Evolutionary conservation across 352 stramenopile genomes (phyloP), one percentile per base, ranked within the genome.

Genomic region (Globisporangium cederbergense): DNA sequence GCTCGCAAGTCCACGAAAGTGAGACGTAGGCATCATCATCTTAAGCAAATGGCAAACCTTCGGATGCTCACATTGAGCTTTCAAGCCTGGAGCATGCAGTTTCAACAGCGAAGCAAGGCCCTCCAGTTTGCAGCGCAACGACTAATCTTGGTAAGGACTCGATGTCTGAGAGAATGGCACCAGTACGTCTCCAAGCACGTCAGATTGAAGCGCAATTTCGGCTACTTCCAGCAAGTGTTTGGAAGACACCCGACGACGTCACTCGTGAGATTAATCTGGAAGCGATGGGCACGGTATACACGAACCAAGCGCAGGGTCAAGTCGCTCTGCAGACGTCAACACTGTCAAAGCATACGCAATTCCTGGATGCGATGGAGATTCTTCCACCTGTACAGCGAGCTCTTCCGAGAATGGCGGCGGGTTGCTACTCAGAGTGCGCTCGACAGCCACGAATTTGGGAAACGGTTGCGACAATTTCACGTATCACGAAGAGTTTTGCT

Each of bases 201-300:
- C n/a, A 68, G 52, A 25, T 49, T 75, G 10, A 64, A 62, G 38
- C 66, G 59, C 47, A 86, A 86, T 38, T 53, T 83, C 3, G 16
- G 13, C 1, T 73, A 83, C 46, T 88, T 81, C 25, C 64, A 60
- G 4, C 68, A 72, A 43, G 54, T 84, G 0, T 78, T 73, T 47
- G 77, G 77, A 8, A 56, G 50, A 7, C 67, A 83, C 49, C 64
- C 77, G 28, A 42, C 47, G 2, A 75, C 66, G 7, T 85, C 72
- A 1, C 56, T 66, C 2, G 34, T 83, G 1, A 53, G 22, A 0
- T 60, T 72, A 61, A 3, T 43, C 6, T 88, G 76, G 75, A 0
- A 5, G 10, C 57, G 56, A 8, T 90, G 81, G 81, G 71, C 65
- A 4, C 9, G 25, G 1, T 65, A 66, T 14, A 4, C 59, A 43